phyloP scores from a whole-genome alignment of 2,329 filamentous ascomycete species.

The Cordyceps farinosa region DNA sequence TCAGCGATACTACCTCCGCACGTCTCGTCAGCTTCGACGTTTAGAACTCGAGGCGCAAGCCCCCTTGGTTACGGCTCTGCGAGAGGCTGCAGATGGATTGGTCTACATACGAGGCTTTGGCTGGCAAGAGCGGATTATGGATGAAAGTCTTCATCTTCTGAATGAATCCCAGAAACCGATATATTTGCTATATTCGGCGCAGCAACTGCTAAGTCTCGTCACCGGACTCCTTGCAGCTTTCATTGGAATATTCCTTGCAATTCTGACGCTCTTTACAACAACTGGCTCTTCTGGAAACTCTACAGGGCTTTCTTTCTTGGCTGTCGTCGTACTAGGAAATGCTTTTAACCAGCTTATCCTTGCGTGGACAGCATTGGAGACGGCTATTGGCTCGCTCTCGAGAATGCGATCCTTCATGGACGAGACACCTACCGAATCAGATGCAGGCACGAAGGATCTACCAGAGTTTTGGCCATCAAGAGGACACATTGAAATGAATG shows the following conservation, averaged over 20 bases:
- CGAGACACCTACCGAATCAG: background rate
- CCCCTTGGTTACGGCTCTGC: background rate
- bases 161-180: constrained; percentile 3
- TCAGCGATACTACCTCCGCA: background rate
- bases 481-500: background rate
- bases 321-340: background rate
- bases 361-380: background rate
- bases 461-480: background rate
- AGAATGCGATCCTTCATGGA: background rate
- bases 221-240: background rate
- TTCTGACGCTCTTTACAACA: background rate
- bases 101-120: background rate
- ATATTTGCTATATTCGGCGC: background rate
- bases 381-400: background rate
- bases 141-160: background rate
- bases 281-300: background rate
- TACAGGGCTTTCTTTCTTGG: background rate
- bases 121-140: background rate
- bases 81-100: background rate
- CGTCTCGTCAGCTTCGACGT: constrained; percentile 4
- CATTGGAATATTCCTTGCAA: background rate
- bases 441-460: background rate
- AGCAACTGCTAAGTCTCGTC: background rate
- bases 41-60: constrained; percentile 2
- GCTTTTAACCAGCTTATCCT: background rate